Evolutionary conservation across 2,329 filamentous ascomycete genomes (phyloP), one percentile per base, ranked within the genome.

Genomic region (Ascochyta fabae): DNA sequence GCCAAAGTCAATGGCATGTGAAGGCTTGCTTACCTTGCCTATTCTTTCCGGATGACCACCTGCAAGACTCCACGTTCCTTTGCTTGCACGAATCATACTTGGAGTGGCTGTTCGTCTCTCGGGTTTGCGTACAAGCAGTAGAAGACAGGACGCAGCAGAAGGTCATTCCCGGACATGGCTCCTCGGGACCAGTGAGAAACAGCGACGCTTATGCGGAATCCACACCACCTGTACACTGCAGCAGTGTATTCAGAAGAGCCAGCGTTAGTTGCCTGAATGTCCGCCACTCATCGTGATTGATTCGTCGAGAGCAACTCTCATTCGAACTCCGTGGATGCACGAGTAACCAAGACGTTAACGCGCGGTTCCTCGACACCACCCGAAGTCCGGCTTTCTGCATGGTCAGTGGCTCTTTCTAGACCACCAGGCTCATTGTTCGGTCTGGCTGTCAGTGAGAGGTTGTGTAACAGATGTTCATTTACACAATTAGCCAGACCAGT

Each of bases 161-260:
- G 35, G 27, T 41, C 15, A 24, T 33, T 27, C 15, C 36, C 35
- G 26, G 27, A n/a, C 22, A n/a, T 22, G 16, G 27, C 31, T 8
- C 8, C 23, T 27, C 13, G 16, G 16, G 19, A 29, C 19, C 16
- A 51, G 9, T 19, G 24, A 33, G 15, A 4, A 43, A 36, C 19
- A 13, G 33, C 15, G 24, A 47, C 23, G 36, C 43, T 47, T 46
- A 13, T 16, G 13, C 9, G 13, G 31, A 39, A 47, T 47, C 47
- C 53, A 56, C 47, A 47, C 42, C 46, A 50, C 53, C 47, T 26
- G 24, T 35, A 44, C 43, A 27, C 38, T 39, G 38, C 43, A 38
- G 42, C 33, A 51, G 29, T 34, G 34, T 34, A 29, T 10, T 41
- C 29, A 34, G 22, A 40, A 35, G 19, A 24, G 15, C 29, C 53